phyloP scores from a whole-genome alignment of 2,329 filamentous ascomycete species.

The Botrytis fragariae region DNA sequence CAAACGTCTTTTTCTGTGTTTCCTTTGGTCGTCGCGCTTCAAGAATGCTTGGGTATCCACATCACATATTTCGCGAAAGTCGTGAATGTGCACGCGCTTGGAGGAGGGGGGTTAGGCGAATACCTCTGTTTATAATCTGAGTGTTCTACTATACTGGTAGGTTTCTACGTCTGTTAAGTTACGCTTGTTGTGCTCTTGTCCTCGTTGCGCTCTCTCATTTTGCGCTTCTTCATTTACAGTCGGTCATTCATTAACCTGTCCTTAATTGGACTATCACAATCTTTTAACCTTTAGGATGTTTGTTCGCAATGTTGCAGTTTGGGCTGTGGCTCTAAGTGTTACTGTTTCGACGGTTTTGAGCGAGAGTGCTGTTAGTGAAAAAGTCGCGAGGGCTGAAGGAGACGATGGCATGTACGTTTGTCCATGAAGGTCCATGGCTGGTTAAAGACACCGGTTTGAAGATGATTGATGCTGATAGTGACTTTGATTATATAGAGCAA shows the following conservation, averaged over 20 bases:
- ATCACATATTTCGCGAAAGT: slow-evolving; percentile 8
- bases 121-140: neutral
- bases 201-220: neutral
- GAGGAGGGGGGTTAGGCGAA: neutral
- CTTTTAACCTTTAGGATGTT: neutral
- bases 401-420: neutral
- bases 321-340: neutral
- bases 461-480: neutral
- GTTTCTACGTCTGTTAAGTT: neutral
- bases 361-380: neutral
- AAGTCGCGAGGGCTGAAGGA: neutral
- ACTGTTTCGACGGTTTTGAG: slow-evolving; percentile 2
- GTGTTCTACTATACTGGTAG: neutral
- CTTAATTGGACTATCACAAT: neutral
- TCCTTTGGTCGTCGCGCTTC: neutral
- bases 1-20: neutral
- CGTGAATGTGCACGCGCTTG: neutral
- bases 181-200: neutral
- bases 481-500: neutral
- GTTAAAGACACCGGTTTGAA: neutral
- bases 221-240: neutral
- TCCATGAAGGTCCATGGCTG: neutral
- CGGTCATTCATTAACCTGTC: neutral
- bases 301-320: neutral
- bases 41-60: slow-evolving; percentile 10